Conservation (phyloP, 1,139 yeast species). For the Sugiyamaella grinbergsii region DNA sequence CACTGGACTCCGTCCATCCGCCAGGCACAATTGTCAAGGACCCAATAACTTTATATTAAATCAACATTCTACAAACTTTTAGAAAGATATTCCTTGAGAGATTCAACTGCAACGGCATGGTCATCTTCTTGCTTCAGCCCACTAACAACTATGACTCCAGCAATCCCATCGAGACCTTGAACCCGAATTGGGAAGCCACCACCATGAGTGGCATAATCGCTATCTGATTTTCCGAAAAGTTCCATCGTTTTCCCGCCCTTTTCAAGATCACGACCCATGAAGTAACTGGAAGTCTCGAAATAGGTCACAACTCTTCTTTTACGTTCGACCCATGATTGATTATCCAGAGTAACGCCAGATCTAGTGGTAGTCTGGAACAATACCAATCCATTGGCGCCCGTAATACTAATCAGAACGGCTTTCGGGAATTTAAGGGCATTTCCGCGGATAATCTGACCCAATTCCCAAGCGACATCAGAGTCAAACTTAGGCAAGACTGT, state of each 20-base stretch:
- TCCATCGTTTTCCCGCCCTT: constrained; percentile 35
- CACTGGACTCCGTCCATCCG: too few species aligned
- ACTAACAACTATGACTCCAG: constrained; percentile 61
- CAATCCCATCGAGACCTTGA: constrained; percentile 48
- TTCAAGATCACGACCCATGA: constrained; percentile 52
- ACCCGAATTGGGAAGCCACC: constrained; percentile 62
- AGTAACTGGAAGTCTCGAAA: constrained; percentile 57
- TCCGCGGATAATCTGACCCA: constrained; percentile 39
- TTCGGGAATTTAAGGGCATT: constrained; percentile 32
- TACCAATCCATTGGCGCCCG: constrained; percentile 53
- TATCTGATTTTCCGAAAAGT: constrained; percentile 48
- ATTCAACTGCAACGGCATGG: constrained; percentile 36
- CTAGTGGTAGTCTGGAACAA: constrained; percentile 55
- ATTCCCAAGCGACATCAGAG: constrained; percentile 42
- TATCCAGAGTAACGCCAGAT: constrained; percentile 52
- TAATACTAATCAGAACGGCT: constrained; percentile 55
- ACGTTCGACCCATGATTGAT: constrained; percentile 61
- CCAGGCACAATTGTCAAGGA: too few species aligned
- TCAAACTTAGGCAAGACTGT: constrained; percentile 38
- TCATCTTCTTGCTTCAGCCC: constrained; percentile 50
- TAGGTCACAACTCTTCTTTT: constrained; percentile 56
- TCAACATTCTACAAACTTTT: background rate
- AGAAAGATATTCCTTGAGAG: constrained; percentile 27
- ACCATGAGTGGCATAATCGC: constrained; percentile 62
- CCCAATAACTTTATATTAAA: background rate